Evolutionary conservation across 257 asterid species (phyloP), one percentile per base, ranked within the genome.

Genomic region (Ajuga chamaepitys): DNA sequence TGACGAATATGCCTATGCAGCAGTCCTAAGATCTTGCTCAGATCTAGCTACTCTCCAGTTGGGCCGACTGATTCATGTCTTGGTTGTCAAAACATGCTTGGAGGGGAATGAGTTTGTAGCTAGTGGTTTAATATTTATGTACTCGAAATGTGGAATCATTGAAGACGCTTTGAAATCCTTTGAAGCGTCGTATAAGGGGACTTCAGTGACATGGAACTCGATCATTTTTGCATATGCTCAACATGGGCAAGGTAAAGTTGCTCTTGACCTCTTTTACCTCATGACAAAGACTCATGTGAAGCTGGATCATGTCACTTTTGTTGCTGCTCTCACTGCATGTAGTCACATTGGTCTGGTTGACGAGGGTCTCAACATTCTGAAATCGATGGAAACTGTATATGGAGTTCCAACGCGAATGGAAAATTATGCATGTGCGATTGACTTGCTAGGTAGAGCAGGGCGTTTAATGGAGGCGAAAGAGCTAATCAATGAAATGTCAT

Each of bases 341-440:
- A 91, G 96, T 70, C 98, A 91, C 83, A 71, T 81, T 62, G 98
- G 98, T 46, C 67, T 91, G 48, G 95, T 91, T 18, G 86, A 88
- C 14, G 89, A 81, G 79, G 98, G 96, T 57, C 76, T 74, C 53
- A 18, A 65, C 11, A 70, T 88, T 32, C 74, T 91, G 25, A 82
- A 67, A 13, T 70, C 85, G 9, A 91, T 91, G 95, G 87, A 83
- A 75, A 60, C 83, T 7, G 66, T 42, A 10, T 82, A 84, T 51
- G 86, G 88, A 25, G 77, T 91, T 57, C 71, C 58, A 20, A 88
- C 94, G 52, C 80, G 76, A 13, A 86, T 83, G 96, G 98, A 91
- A 75, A 89, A 91, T 64, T 91, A 86, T 41, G 96, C 98, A 4
- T 91, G 98, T 72, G 87, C 89, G 1, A 45, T 91, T 53, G 96